These are phyloP conservation scores for Planoprotostelium fungivorum DNA, from an alignment of 78 protist genomes.

Conservation along the genomic window DNA sequence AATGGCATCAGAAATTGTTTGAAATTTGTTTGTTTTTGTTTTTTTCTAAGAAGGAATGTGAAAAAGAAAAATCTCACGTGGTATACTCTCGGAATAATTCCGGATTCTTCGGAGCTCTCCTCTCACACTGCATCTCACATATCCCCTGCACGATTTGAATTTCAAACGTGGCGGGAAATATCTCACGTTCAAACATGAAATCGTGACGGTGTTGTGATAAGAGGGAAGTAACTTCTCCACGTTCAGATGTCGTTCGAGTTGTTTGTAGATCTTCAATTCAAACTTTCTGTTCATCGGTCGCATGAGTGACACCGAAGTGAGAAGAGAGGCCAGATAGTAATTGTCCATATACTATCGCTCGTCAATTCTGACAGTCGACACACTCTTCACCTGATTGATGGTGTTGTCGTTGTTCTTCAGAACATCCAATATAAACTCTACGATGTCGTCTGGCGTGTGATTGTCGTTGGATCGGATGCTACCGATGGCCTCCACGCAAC, in stretches of 20 bases:
- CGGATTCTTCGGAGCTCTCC: background rate
- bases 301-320: conserved; percentile 8
- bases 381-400: conserved; percentile 10
- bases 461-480: conserved; percentile 22
- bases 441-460: conserved; percentile 40
- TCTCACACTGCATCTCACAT: background rate
- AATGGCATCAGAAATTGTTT: too few species aligned
- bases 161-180: background rate
- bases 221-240: conserved; percentile 50
- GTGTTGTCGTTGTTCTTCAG: conserved; percentile 62
- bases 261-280: conserved; percentile 8
- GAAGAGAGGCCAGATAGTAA: conserved; percentile 29
- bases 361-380: background rate
- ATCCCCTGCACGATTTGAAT: background rate
- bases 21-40: too few species aligned
- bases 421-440: conserved; percentile 25
- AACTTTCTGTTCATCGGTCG: background rate
- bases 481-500: background rate
- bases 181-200: conserved; percentile 6
- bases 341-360: conserved; percentile 17
- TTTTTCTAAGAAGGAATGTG: background rate
- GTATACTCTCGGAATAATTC: background rate
- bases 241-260: conserved; percentile 21
- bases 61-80: background rate
- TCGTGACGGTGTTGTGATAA: conserved; percentile 32